phyloP scores from a whole-genome alignment of 2,329 filamentous ascomycete genomes.

The Mycosphaerella sp. region DNA sequence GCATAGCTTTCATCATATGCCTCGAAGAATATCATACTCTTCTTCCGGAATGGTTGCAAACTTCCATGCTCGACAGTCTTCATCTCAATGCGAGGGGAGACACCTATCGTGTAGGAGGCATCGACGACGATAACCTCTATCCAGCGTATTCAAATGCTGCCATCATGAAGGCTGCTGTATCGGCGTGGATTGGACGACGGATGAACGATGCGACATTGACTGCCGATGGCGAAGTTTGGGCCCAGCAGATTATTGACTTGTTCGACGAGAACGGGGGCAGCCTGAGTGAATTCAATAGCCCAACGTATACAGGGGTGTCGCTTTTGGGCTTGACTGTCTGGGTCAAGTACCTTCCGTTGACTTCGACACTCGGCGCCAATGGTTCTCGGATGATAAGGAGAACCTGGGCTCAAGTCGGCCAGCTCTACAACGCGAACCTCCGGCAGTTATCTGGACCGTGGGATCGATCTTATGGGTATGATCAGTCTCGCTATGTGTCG shows the following conservation, averaged over 20 bases:
- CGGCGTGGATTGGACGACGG: slow-evolving; percentile 53
- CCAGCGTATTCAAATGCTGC: slow-evolving; percentile 56
- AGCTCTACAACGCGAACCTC: slow-evolving; percentile 54
- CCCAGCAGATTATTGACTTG: slow-evolving; percentile 50
- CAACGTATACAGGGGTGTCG: slow-evolving; percentile 58
- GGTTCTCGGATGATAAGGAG: slow-evolving; percentile 49
- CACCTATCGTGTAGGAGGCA: slow-evolving; percentile 54
- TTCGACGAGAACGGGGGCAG: slow-evolving; percentile 51
- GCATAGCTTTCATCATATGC: slow-evolving; percentile 53
- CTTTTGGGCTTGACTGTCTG: slow-evolving; percentile 54
- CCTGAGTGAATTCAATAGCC: slow-evolving; percentile 57
- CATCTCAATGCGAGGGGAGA: slow-evolving; percentile 54
- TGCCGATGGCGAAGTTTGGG: slow-evolving; percentile 50
- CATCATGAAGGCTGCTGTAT: slow-evolving; percentile 58
- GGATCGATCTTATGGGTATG: slow-evolving; percentile 58
- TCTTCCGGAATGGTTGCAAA: slow-evolving; percentile 36
- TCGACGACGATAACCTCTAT: slow-evolving; percentile 57
- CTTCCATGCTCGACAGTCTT: slow-evolving; percentile 49
- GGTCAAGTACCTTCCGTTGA: slow-evolving; percentile 52
- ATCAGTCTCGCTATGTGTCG: slow-evolving; percentile 58
- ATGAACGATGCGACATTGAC: slow-evolving; percentile 56
- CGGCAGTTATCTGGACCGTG: slow-evolving; percentile 59
- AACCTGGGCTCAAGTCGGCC: slow-evolving; percentile 47
- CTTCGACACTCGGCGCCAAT: slow-evolving; percentile 50
- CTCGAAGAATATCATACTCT: slow-evolving; percentile 54